Base-by-base conservation (phyloP, 352 stramenopile species). In the Pythium aphanidermatum region DNA sequence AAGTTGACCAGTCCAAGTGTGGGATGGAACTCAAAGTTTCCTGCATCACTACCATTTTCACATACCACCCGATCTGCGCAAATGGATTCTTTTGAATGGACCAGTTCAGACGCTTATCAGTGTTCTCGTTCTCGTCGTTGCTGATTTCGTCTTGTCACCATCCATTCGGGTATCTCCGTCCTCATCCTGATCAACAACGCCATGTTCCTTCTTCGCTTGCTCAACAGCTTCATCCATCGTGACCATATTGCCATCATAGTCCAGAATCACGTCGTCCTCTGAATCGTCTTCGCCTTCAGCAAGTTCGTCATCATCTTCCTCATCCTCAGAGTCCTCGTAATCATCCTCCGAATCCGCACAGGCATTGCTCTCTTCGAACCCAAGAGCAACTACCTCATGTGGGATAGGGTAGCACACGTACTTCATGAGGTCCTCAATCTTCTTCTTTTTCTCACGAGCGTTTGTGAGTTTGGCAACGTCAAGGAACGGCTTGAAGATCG, bases 201-300 rank as follows among this genome's bases (percentile, higher is more conserved):
- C 36, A 11, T 40, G 28, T 1, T 27, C 26, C 46, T 40, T 30
- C 29, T 40, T 54, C 14, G 36, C 46, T 25, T 54, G 35, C 1
- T 25, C 24, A 0, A 56, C 16, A 4, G 39, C 48, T 24, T 17
- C 31, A 11, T 56, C 48, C 20, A 56, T 44, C 11, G 48, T 45
- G 9, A 58, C 40, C 41, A 56, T 34, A 30, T 43, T 43, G 11
- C 25, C 40, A 9, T 49, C 34, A 12, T 46, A 36, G 19, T 41
- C 55, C 27, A 58, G 31, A 12, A 45, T 37, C 16, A 42, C 36
- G 5, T 59, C 58, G 29, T 51, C 48, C 24, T 51, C 40, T 29
- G 41, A 51, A 36, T 44, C 24, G 6, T 45, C 10, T 29, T 45
- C 37, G n/a, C 37, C 37, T 13, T 45, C n/a, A 16, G 7, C 11